Percentiles rank a stretch among this genome's conserved stretches.
Evolutionary conservation across 148 eudicot species (phyloP).

Genomic region (Camellia granthamiana): DNA sequence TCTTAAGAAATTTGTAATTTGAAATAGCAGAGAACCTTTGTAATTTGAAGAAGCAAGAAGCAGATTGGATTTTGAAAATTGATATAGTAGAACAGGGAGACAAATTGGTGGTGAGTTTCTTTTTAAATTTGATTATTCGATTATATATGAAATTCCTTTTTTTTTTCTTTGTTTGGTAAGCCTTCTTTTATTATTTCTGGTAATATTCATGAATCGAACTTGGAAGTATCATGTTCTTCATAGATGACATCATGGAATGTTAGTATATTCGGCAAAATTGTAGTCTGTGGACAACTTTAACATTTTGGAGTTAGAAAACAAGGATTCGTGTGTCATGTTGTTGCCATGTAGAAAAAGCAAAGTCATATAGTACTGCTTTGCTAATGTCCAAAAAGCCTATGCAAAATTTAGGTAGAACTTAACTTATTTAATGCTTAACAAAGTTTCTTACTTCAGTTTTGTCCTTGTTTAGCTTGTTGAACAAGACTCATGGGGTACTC

Average conservation of each 20-base stretch:
- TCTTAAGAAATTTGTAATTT: too few species aligned
- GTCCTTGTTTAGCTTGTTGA: conserved; percentile 66
- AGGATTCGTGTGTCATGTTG: neutral
- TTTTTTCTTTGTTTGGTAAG: too few species aligned
- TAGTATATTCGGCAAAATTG: neutral
- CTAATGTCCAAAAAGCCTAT: neutral
- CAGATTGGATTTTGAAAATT: conserved; percentile 91
- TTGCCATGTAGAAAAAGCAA: neutral
- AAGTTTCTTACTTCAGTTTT: conserved; percentile 4
- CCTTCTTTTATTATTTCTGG: neutral
- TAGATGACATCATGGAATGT: neutral
- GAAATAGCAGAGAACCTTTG: conserved; percentile 90
- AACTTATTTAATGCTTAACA: neutral
- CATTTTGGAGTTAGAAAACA: neutral
- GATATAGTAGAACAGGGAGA: conserved; percentile 86
- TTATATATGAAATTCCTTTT: neutral
- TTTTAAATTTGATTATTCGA: neutral
- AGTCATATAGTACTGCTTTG: neutral
- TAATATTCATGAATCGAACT: neutral
- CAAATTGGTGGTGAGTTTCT: conserved; percentile 58
- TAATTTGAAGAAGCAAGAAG: conserved; percentile 94
- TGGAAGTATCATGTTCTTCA: neutral
- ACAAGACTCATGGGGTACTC: conserved; percentile 78
- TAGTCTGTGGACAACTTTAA: neutral
- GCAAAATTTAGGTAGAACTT: neutral